Percentiles rank a stretch among this genome's conserved stretches.
phyloP scores from a whole-genome alignment of 2,329 filamentous ascomycete species.

The Alternaria gaisen region DNA sequence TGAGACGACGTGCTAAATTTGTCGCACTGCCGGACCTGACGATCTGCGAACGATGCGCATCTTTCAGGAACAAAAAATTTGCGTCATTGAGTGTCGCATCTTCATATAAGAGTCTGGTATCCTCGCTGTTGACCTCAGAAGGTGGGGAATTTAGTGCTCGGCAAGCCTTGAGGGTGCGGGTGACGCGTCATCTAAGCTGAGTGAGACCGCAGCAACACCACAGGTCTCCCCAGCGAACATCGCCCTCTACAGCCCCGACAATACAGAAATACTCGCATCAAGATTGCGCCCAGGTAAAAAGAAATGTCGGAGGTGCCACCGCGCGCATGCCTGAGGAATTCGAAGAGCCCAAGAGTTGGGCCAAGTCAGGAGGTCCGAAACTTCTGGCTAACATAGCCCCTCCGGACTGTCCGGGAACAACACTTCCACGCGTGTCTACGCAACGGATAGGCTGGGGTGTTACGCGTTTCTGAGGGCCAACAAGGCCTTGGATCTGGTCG shows the following conservation, averaged over 20 bases:
- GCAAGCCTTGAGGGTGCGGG: constrained; percentile 9
- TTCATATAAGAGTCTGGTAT: constrained; percentile 5
- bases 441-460: constrained; percentile 5
- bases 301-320: neutral
- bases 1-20: constrained; percentile 5
- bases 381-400: constrained; percentile 6
- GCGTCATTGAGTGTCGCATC: constrained; percentile 16
- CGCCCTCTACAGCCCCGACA: neutral
- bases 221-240: neutral
- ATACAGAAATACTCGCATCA: neutral
- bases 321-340: neutral
- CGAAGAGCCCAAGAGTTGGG: constrained; percentile 2
- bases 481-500: constrained; percentile 5
- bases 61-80: neutral
- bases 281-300: constrained; percentile 4
- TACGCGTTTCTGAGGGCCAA: constrained; percentile 19
- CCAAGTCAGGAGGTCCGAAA: constrained; percentile 4
- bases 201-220: constrained; percentile 3
- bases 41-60: constrained; percentile 16
- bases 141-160: constrained; percentile 8
- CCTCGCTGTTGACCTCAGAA: neutral
- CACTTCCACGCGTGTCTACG: neutral
- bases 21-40: neutral
- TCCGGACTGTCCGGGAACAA: neutral
- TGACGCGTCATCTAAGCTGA: constrained; percentile 17